Base-by-base conservation (phyloP, 1,284 basidiomycete species). In the Ustilago bromivora region DNA sequence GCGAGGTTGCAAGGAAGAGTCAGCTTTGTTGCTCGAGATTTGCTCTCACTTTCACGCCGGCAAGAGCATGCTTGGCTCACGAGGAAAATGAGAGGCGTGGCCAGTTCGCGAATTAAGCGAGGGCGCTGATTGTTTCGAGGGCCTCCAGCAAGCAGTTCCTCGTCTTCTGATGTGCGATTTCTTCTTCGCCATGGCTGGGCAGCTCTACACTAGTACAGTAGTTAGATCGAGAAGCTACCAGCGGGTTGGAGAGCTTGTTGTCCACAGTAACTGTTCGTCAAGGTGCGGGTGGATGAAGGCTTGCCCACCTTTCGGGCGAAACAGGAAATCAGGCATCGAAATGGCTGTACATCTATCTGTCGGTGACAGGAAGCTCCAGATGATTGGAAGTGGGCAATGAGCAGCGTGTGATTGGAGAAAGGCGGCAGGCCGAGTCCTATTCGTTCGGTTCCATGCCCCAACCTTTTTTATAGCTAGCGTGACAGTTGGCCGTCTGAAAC, bases 321-420 rank as follows among this genome's bases (percentile, higher is more conserved):
- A 28, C 46, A 47, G 46, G 34, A 59, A 19, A 35, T 15, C 49
- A 7, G 46, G 12, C 9, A 15, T 10, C 7, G 46, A 49, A 28
- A 28, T 28, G 23, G 23, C 23, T 28, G 23, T 28, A 28, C 23
- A 28, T 28, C 23, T 28, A 28, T 28, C 23, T 28, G 23, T 28
- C 23, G 23, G 23, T 28, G 46, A 31, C 6, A 51, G 15, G 15
- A 51, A 31, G 49, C 28, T 23, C 49, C 7, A 51, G 28, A 28
- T 4, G 10, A 51, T 2, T 32, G 6, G 28, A 28, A 31, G 12
- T 51, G 31, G 28, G 23, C 35, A 61, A 61, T 61, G 59, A n/a
- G 28, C 31, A 19, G 31, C 31, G 9, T 54, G 31, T 61, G 49
- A 61, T 61, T 61, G 59, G 59, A 51, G 49, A 51, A 28, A 19